Evolutionary conservation across 2,329 filamentous ascomycete species (phyloP).

Genomic region (Aspergillus pseudotamarii): DNA sequence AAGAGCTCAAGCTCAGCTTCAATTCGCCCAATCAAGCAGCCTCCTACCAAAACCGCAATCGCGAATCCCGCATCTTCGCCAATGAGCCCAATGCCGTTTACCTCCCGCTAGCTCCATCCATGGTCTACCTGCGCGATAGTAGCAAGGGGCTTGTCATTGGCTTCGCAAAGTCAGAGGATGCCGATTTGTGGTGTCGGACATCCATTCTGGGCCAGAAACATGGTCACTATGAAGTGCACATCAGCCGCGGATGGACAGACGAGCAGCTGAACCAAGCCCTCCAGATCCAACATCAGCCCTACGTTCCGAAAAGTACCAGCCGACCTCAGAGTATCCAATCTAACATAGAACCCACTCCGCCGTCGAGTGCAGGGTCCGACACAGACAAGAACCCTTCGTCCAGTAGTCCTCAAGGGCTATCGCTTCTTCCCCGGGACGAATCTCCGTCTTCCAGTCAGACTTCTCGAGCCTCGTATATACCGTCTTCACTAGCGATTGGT

Average conservation of each 20-base stretch:
- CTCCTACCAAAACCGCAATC: slow-evolving; percentile 7
- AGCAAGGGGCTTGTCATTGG: neutral
- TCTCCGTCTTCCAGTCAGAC: neutral
- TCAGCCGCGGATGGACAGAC: neutral
- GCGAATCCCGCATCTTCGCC: slow-evolving; percentile 10
- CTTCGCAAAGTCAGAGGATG: neutral
- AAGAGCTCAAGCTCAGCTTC: slow-evolving; percentile 12
- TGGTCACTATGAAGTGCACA: neutral
- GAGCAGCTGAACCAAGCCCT: neutral
- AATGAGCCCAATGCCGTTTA: neutral
- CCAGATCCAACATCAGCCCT: neutral
- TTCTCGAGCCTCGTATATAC: neutral
- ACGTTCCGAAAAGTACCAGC: neutral
- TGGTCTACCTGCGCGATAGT: neutral
- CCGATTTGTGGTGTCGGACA: neutral
- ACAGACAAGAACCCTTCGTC: neutral
- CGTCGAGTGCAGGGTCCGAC: neutral
- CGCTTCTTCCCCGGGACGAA: neutral
- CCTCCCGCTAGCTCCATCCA: neutral
- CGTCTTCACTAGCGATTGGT: neutral
- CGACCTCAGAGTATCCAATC: neutral
- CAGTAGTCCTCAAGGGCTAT: neutral
- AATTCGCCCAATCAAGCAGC: neutral
- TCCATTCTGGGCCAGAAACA: neutral
- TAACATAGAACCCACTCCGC: neutral